A percentile compares a stretch with the other conserved stretches of the same genome.
Evolutionary conservation across 768 basidiomycete species (phyloP).

Genomic region (Boletus subcaerulescens): DNA sequence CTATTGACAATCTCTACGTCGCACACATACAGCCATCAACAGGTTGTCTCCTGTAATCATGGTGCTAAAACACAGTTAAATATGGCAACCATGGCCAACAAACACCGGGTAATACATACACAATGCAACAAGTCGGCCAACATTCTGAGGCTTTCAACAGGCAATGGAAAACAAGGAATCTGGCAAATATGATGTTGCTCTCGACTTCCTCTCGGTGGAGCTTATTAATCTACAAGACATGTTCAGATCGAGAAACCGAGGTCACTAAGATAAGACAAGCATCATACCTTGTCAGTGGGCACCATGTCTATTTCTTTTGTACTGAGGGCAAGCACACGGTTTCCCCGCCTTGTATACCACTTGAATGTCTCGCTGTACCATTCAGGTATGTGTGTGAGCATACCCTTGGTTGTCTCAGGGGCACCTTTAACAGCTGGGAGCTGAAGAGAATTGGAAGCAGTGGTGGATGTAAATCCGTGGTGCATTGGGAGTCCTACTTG

Average conservation of each 20-base stretch:
- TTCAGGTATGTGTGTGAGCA: slow-evolving; percentile 72
- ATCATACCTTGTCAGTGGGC: slow-evolving; percentile 65
- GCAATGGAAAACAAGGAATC: slow-evolving; percentile 98
- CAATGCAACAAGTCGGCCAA: slow-evolving; percentile 94
- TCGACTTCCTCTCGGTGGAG: slow-evolving; percentile 82
- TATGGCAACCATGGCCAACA: background rate
- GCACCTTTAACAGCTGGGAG: slow-evolving; percentile 96
- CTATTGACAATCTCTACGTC: slow-evolving; percentile 98
- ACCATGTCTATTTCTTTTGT: slow-evolving; percentile 78
- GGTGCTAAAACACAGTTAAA: slow-evolving; percentile 47
- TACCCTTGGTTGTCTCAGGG: slow-evolving; percentile 90
- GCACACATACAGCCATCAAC: slow-evolving; percentile 83
- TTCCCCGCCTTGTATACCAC: slow-evolving; percentile 89
- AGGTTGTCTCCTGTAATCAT: slow-evolving; percentile 99
- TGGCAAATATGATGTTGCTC: slow-evolving; percentile 76
- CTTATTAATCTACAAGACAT: slow-evolving; percentile 70
- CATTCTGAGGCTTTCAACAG: slow-evolving; percentile 96
- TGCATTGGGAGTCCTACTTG: slow-evolving; percentile 49
- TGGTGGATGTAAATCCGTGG: slow-evolving; percentile 72
- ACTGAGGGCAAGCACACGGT: slow-evolving; percentile 89
- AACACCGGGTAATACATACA: slow-evolving; percentile 46
- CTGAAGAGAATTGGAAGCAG: slow-evolving; percentile 97
- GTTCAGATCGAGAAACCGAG: background rate
- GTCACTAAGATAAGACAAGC: background rate
- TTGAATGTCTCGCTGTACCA: slow-evolving; percentile 94